phyloP scores from a whole-genome alignment of 306 rosid genomes.

The Casuarina cunninghamiana region DNA sequence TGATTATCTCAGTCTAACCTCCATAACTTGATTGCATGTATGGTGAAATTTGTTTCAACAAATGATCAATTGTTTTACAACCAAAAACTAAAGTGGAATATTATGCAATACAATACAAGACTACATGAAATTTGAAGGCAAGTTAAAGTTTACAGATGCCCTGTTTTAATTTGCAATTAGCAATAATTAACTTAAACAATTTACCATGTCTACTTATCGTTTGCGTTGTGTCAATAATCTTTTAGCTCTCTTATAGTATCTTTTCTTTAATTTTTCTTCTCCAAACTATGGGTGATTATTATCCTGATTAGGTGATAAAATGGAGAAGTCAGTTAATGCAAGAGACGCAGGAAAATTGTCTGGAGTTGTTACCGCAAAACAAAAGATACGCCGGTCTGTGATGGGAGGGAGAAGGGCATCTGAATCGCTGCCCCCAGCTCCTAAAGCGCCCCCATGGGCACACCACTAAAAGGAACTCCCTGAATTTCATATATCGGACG shows the following conservation, averaged over 20 bases:
- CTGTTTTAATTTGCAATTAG: no score
- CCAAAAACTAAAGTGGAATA: neutral
- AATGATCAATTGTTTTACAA: neutral
- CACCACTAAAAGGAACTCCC: no score
- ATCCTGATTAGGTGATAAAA: neutral
- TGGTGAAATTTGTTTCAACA: neutral
- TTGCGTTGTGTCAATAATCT: neutral
- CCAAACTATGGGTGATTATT: neutral
- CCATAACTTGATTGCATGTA: neutral
- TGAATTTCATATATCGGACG: no score
- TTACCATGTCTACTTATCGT: neutral
- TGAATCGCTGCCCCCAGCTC: no score
- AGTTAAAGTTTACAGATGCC: no score
- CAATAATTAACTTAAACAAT: no score
- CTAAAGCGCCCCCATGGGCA: no score
- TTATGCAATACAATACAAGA: no score
- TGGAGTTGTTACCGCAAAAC: no score
- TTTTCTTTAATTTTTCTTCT: neutral
- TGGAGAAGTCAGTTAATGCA: neutral
- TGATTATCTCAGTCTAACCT: neutral
- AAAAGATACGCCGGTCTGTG: no score
- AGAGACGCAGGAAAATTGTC: neutral
- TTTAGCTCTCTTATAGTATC: fast-evolving
- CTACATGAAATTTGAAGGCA: no score
- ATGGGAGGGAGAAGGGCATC: no score